A percentile compares a stretch with the other conserved stretches of the same genome.
phyloP scores from a whole-genome alignment of 192 early-diverging fungal genomes.

The Pilaira anomala region DNA sequence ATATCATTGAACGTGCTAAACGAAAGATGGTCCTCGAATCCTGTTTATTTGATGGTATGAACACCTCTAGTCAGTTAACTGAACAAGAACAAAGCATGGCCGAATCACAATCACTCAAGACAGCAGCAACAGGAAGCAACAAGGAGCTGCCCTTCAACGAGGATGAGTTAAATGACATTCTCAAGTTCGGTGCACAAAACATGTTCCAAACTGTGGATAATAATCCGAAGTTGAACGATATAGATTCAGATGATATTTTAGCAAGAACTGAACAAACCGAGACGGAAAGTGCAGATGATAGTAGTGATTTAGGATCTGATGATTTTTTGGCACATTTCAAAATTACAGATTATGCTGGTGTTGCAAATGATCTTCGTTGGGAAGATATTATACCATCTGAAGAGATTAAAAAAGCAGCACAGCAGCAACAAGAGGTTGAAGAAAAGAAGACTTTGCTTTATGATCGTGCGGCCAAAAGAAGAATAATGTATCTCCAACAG shows the following conservation, averaged over 20 bases:
- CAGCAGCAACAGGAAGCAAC: constrained; percentile 26
- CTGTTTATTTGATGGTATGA: constrained; percentile 96
- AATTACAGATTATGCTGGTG: constrained; percentile 80
- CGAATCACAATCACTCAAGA: constrained; percentile 33
- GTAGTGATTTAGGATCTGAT: constrained; percentile 66
- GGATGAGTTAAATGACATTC: constrained; percentile 90
- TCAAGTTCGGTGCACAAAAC: constrained; percentile 98
- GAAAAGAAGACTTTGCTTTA: constrained; percentile 52
- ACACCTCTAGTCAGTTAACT: constrained; percentile 33
- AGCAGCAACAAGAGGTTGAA: constrained; percentile 67
- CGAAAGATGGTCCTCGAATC: constrained; percentile 99
- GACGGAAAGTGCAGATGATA: constrained; percentile 59
- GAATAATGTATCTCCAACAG: constrained; percentile 25
- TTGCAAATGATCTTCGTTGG: constrained; percentile 73
- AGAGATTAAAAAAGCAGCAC: constrained; percentile 65
- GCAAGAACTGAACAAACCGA: constrained; percentile 91
- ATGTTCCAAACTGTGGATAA: constrained; percentile 81
- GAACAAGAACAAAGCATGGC: constrained; percentile 21
- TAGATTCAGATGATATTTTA: constrained; percentile 97
- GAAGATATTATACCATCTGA: constrained; percentile 93
- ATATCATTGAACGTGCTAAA: constrained; percentile 97
- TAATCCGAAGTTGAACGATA: constrained; percentile 78
- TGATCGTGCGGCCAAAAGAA: constrained; percentile 34
- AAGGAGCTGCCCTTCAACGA: constrained; percentile 58
- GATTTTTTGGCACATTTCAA: constrained; percentile 96